These are phyloP conservation scores for Trametes maxima DNA, from an alignment of 768 basidiomycete genomes.

Conservation along the genomic window DNA sequence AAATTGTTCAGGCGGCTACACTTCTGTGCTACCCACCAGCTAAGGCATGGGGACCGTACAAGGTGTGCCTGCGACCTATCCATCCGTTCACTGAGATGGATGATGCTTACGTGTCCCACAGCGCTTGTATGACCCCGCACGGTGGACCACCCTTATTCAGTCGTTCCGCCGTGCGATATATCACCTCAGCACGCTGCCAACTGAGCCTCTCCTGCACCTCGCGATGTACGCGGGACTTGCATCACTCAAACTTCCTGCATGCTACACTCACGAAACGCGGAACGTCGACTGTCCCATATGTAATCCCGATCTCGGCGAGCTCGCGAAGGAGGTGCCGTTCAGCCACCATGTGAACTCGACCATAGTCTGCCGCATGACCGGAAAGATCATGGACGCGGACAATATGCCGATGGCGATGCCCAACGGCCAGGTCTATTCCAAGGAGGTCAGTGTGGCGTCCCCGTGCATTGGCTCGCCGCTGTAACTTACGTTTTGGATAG, in stretches of 20 bases:
- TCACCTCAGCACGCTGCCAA: conserved; percentile 82
- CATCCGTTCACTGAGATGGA: neutral
- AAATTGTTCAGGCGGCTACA: conserved; percentile 76
- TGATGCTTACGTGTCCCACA: conserved; percentile 34
- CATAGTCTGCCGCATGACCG: conserved; percentile 89
- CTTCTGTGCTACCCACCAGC: conserved; percentile 74
- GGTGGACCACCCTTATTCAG: conserved; percentile 76
- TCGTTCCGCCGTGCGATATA: conserved; percentile 88
- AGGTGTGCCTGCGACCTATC: conserved; percentile 46
- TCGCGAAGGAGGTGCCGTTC: conserved; percentile 85
- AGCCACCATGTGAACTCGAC: conserved; percentile 96
- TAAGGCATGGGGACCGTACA: conserved; percentile 78
- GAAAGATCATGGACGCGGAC: conserved; percentile 93
- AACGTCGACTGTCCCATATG: conserved; percentile 94
- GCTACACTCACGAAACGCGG: conserved; percentile 61
- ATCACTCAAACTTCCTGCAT: conserved; percentile 86
- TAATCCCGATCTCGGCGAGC: conserved; percentile 69
- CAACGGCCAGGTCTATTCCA: conserved; percentile 85
- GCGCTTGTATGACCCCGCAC: conserved; percentile 79
- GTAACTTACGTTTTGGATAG: conserved; percentile 42
- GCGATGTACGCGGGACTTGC: conserved; percentile 91
- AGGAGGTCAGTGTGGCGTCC: conserved; percentile 55
- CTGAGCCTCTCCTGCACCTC: conserved; percentile 84
- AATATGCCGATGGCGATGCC: conserved; percentile 93
- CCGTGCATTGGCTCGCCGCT: conserved; percentile 1